A percentile compares a stretch with the other conserved stretches of the same genome.
phyloP scores from a whole-genome alignment of 148 eudicot species.

The Nepenthes mirabilis region DNA sequence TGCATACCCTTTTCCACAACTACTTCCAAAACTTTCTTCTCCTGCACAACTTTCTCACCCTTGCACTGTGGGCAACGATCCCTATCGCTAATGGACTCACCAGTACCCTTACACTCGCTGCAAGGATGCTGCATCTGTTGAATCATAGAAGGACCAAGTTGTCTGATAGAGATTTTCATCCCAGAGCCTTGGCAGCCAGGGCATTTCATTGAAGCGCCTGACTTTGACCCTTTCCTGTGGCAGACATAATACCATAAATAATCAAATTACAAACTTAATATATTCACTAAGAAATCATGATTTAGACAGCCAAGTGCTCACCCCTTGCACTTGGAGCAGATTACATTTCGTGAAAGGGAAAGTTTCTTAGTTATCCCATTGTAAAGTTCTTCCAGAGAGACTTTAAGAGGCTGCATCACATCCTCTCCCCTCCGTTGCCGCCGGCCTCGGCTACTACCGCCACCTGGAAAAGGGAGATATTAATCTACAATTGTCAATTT shows the following conservation, averaged over 20 bases:
- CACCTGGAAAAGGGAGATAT: conserved; percentile 8
- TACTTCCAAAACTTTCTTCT: conserved; percentile 46
- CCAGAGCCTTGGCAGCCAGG: conserved; percentile 47
- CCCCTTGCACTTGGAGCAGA: conserved; percentile 51
- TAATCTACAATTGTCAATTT: neutral
- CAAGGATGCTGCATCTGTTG: conserved; percentile 60
- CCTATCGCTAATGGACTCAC: conserved; percentile 39
- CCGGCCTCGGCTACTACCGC: conserved; percentile 45
- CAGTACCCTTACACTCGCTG: conserved; percentile 44
- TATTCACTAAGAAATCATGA: neutral
- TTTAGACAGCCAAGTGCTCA: conserved; percentile 7
- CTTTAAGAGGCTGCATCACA: conserved; percentile 40
- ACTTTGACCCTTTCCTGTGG: conserved; percentile 44
- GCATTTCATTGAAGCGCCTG: conserved; percentile 45
- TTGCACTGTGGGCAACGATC: conserved; percentile 47
- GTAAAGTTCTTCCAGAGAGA: conserved; percentile 41
- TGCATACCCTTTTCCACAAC: conserved; percentile 46
- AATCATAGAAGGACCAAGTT: conserved; percentile 45
- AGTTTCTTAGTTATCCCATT: conserved; percentile 43
- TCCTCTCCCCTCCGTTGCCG: conserved; percentile 50
- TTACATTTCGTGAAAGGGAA: conserved; percentile 35
- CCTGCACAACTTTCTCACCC: conserved; percentile 39
- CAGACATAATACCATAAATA: neutral
- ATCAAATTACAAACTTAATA: neutral
- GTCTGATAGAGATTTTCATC: conserved; percentile 39